Percentiles rank a stretch among this genome's conserved stretches.
These are phyloP conservation scores for Sporisorium sorghi DNA, from an alignment of 1,284 basidiomycete genomes.

Conservation along the genomic window DNA sequence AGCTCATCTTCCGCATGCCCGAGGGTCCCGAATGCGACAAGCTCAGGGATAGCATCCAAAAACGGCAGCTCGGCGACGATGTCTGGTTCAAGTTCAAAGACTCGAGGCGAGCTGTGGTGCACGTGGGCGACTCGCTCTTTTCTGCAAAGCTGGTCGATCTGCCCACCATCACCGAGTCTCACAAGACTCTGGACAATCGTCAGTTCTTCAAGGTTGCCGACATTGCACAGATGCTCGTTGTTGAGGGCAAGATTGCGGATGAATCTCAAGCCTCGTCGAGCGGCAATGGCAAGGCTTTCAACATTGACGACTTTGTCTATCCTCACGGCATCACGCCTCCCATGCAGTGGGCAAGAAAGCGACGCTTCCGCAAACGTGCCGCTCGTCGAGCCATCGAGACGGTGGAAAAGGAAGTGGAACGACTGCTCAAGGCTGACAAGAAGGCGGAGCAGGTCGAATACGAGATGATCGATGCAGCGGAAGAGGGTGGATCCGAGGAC, in stretches of 20 bases:
- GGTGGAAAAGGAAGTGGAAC: slow-evolving; percentile 95
- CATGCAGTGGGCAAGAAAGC: slow-evolving; percentile 87
- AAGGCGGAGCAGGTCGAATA: slow-evolving; percentile 78
- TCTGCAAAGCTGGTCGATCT: slow-evolving; percentile 95
- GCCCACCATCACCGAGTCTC: slow-evolving; percentile 91
- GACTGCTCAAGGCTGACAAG: slow-evolving; percentile 86
- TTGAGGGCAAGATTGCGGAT: slow-evolving; percentile 56
- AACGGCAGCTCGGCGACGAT: slow-evolving; percentile 81
- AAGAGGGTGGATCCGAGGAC: slow-evolving; percentile 60
- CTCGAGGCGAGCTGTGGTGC: slow-evolving; percentile 89
- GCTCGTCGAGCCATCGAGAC: slow-evolving; percentile 93
- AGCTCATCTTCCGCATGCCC: slow-evolving; percentile 92
- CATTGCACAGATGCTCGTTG: slow-evolving; percentile 78
- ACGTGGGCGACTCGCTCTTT: slow-evolving; percentile 83
- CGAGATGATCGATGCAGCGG: slow-evolving; percentile 62
- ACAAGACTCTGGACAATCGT: slow-evolving; percentile 95
- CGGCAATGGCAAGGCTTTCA: slow-evolving; percentile 77
- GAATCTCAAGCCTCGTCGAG: slow-evolving; percentile 79
- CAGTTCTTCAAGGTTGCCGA: slow-evolving; percentile 96
- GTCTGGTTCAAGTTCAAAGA: slow-evolving; percentile 99
- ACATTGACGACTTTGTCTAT: slow-evolving; percentile 96
- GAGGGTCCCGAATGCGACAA: slow-evolving; percentile 75
- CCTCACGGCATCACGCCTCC: slow-evolving; percentile 97
- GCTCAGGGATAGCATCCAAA: slow-evolving; percentile 75
- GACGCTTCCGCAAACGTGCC: slow-evolving; percentile 89